These are phyloP conservation scores for Gamsiella multidivaricata DNA, from an alignment of 192 early-diverging fungal species.

Conservation along the genomic window DNA sequence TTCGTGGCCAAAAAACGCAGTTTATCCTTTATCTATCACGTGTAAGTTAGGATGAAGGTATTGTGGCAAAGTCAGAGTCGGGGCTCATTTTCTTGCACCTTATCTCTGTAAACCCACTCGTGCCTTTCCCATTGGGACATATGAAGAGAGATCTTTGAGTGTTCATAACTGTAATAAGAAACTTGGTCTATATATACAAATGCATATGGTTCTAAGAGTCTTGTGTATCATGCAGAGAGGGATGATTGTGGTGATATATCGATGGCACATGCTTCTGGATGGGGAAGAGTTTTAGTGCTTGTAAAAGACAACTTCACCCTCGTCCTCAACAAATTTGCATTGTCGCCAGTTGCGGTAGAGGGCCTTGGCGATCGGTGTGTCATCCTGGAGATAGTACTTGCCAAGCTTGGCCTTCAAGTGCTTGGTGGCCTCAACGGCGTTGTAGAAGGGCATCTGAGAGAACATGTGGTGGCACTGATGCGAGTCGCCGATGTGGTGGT, in stretches of 20 bases:
- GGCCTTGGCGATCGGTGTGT: constrained; percentile 73
- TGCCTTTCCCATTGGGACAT: no score
- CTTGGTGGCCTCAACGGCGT: constrained; percentile 88
- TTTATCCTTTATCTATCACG: no score
- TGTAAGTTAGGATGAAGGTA: no score
- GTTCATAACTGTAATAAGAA: no score
- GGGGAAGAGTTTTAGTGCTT: constrained; percentile 54
- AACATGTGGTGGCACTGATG: constrained; percentile 97
- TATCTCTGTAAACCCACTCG: no score
- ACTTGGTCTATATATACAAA: no score
- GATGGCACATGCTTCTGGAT: neutral
- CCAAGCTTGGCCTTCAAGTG: constrained; percentile 85
- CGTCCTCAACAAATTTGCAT: constrained; percentile 95
- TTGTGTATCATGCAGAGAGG: no score
- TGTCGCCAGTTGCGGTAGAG: constrained; percentile 72
- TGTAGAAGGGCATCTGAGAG: constrained; percentile 96
- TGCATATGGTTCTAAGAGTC: no score
- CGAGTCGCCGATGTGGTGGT: constrained; percentile 86
- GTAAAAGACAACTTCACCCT: constrained; percentile 82
- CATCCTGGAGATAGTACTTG: constrained; percentile 82
- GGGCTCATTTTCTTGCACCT: no score
- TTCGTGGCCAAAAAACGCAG: no score
- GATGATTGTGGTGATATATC: neutral
- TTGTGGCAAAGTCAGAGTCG: no score
- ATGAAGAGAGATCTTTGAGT: no score